Evolutionary conservation across 1,284 basidiomycete genomes (phyloP).

Genomic region (Trametes sp.): DNA sequence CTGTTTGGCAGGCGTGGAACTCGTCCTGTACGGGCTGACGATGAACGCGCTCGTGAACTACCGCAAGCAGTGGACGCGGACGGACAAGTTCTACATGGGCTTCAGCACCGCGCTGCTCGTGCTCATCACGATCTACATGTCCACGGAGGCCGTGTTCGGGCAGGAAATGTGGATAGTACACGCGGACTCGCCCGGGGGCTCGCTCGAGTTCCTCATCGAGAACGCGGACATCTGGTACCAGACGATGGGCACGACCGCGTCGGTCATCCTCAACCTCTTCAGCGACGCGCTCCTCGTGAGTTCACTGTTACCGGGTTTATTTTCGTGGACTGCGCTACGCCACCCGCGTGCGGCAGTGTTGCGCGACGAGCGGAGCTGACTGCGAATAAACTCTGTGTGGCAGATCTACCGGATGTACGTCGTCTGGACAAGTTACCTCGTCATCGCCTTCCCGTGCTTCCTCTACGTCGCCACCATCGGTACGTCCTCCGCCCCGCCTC

Average conservation of each 20-base stretch:
- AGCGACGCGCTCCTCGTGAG: slow-evolving; percentile 32
- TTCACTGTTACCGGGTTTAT: no score
- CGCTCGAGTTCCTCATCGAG: slow-evolving; percentile 19
- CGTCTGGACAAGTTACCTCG: slow-evolving; percentile 20
- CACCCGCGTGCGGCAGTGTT: no score
- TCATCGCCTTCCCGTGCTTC: slow-evolving; percentile 25
- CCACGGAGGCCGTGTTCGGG: slow-evolving; percentile 31
- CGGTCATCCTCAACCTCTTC: slow-evolving; percentile 27
- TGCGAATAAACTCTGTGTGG: neutral
- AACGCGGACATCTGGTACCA: slow-evolving; percentile 32
- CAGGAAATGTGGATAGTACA: slow-evolving; percentile 35
- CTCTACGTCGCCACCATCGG: slow-evolving; percentile 27
- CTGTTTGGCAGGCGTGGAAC: slow-evolving; percentile 27
- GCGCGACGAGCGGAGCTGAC: neutral
- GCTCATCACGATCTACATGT: slow-evolving; percentile 31
- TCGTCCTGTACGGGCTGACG: slow-evolving; percentile 27
- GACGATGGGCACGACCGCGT: slow-evolving; percentile 30
- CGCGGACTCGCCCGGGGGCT: slow-evolving; percentile 24
- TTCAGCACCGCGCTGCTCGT: slow-evolving; percentile 32
- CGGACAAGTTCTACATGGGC: slow-evolving; percentile 29
- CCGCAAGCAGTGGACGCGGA: slow-evolving; percentile 11
- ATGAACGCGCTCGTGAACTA: slow-evolving; percentile 19
- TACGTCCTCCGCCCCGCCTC: neutral
- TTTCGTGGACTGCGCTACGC: no score
- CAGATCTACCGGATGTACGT: slow-evolving; percentile 32